Evolutionary conservation across 805 yeast genomes (phyloP), one percentile per base, ranked within the genome.

Genomic region (Phaffomyces opuntiae): DNA sequence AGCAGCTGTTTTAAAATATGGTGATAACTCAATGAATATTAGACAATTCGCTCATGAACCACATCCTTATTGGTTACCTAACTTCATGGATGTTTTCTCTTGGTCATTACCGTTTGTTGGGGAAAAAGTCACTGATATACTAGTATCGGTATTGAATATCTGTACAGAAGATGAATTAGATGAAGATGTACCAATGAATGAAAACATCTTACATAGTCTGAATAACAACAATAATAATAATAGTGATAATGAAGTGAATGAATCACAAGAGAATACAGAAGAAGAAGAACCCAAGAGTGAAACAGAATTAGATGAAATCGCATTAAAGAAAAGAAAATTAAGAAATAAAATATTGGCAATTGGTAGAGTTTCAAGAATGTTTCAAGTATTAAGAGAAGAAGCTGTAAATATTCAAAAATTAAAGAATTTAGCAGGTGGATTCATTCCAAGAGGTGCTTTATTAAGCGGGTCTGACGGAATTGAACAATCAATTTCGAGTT

Each of bases 71-170:
- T 89, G 95, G 88, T 72, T 93, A 54, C 98, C 98, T 8, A 89
- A 89, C 63, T 87, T 90, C 57, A 88, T 90, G 95, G 97, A 93
- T 64, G 96, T 91, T 7, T 91, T 91, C 65, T 84, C 96, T 11
- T 93, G 98, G 98, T 87, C 96, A 2, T 70, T 91, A 47, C 99
- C 98, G 8, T 91, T 93, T 69, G 97, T 93, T 24, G 98, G 97
- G 19, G 96, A 91, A 63, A 87, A 93, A 60, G 86, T 90, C 45
- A 87, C 96, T 13, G 98, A 93, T 62, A 90, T 91, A 84, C 73
- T 91, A 60, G 85, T 88, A 21, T 78, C 93, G 1, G 86, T 91
- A 36, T 74, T 93, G 62, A 91, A 91, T 64, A 87, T 93, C 47
- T 91, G 99, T 68, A 86, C 97, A 0, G 95, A 90, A 60, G 96